A percentile compares a stretch with the other conserved stretches of the same genome.
Conservation (phyloP, 139 green algal species). For the Desmodesmus armatus region DNA sequence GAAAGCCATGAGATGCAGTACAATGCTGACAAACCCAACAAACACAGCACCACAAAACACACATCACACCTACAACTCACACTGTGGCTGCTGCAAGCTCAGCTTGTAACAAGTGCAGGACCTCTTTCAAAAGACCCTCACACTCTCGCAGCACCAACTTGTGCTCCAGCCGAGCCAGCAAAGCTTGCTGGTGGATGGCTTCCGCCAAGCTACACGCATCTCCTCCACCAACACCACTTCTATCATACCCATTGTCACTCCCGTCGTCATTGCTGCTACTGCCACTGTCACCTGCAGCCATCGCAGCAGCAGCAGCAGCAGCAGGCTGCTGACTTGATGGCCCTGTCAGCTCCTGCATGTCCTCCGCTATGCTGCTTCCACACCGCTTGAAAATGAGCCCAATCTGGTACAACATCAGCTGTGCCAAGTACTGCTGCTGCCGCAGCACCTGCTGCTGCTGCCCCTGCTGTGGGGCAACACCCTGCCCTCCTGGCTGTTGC, state of each 20-base stretch:
- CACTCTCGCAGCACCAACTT: constrained; percentile 34
- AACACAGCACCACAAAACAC: too few species aligned
- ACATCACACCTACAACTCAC: too few species aligned
- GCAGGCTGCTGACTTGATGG: not conserved
- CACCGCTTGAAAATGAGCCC: constrained; percentile 16
- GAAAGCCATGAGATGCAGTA: too few species aligned
- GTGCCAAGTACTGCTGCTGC: constrained; percentile 10
- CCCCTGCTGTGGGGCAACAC: not conserved
- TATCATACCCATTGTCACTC: too few species aligned
- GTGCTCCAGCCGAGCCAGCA: constrained; percentile 10
- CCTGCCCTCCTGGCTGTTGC: not conserved
- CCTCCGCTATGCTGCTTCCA: not conserved
- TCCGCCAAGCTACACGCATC: too few species aligned
- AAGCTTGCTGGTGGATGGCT: not conserved
- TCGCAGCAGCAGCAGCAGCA: not conserved
- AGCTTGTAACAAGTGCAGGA: not conserved
- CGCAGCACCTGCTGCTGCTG: not conserved
- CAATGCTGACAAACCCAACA: too few species aligned
- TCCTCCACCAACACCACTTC: too few species aligned
- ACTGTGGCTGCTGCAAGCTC: too few species aligned
- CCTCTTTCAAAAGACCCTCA: not conserved
- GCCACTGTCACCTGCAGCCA: not conserved
- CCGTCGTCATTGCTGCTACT: too few species aligned
- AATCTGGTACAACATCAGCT: constrained; percentile 26
- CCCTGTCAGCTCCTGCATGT: not conserved